Base-by-base conservation (phyloP, 2,329 filamentous ascomycete genomes). In the Hymenoscyphus repandus region DNA sequence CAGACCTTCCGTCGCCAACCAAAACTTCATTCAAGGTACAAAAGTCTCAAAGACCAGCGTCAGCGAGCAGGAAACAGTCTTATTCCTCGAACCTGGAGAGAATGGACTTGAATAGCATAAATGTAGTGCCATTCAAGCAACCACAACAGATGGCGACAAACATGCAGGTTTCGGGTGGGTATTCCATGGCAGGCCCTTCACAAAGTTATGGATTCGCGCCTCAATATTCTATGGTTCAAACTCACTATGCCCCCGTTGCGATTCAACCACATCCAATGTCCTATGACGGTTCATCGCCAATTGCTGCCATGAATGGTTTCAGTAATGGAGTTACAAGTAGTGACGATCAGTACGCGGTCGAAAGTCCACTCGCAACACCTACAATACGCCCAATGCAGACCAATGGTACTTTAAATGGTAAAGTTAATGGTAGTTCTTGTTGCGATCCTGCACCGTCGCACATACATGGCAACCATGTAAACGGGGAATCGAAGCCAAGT, bases 101-200 rank as follows among this genome's bases (percentile, higher is more conserved):
- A 51, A 79, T 81, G 68, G 75, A 81, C 56, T 68, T 72, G n/a
- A 73, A 66, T 56, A 74, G 73, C 52, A 62, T 79, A 52, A 81
- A 79, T 59, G 65, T 80, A 43, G 50, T 76, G 41, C 64, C 70
- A 2, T 61, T 67, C 37, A 62, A 66, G 30, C 34, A 47, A 39
- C 36, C 64, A 58, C 64, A 58, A 54, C 54, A 49, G 47, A 51
- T 55, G 54, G 56, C 45, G 57, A 52, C 52, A 38, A 27, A 53
- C 58, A 58, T 46, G 30, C n/a, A 31, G 20, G 50, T 53, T 50
- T 58, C 46, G 38, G 62, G 55, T 37, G 56, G 47, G 50, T 67
- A 59, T 40, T 47, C 50, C 17, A 50, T 56, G 51, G 33, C 56
- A 7, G 51, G 37, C 45, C 47, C 53, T 11, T 45, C 56, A 40